Conservation (phyloP, 2,329 filamentous ascomycete species). For the Arachnopeziza araneosa region DNA sequence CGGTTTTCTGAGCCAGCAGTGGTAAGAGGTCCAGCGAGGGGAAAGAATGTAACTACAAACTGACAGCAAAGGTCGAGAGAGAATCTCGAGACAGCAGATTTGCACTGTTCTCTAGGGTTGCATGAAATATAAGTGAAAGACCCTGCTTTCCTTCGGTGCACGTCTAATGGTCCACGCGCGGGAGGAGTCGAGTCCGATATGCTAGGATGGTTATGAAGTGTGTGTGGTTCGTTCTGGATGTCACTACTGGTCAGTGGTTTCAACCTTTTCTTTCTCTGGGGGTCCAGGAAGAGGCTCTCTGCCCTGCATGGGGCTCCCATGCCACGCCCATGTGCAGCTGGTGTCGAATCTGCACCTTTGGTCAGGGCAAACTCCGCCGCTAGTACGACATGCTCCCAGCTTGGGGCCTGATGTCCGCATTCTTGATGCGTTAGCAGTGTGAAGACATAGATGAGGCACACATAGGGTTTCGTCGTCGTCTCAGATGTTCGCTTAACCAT, state of each 20-base stretch:
- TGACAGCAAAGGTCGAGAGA: constrained; percentile 23
- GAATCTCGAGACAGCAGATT: constrained; percentile 21
- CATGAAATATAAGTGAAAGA: constrained; percentile 30
- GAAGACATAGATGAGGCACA: constrained; percentile 24
- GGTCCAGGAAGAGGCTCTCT: constrained; percentile 7
- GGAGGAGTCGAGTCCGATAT: constrained; percentile 19
- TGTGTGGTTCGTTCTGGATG: constrained; percentile 8
- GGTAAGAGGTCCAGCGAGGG: constrained; percentile 21
- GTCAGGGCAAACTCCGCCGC: neutral
- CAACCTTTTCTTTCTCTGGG: constrained; percentile 2
- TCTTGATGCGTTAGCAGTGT: constrained; percentile 19
- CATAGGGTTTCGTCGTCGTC: constrained; percentile 28
- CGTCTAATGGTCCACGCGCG: constrained; percentile 25
- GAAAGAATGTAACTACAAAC: constrained; percentile 24
- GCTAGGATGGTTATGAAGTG: constrained; percentile 15
- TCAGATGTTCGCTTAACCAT: constrained; percentile 27
- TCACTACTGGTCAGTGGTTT: constrained; percentile 16
- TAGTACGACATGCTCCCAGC: neutral
- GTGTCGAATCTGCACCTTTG: constrained; percentile 2
- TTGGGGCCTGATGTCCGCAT: constrained; percentile 10
- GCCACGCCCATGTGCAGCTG: constrained; percentile 2
- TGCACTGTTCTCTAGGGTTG: constrained; percentile 20
- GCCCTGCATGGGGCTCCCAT: constrained; percentile 10
- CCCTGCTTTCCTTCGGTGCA: constrained; percentile 19
- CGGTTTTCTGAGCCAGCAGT: constrained; percentile 31